Base-by-base conservation (phyloP, 305 asterid genomes). In the Fraxinus platypoda region DNA sequence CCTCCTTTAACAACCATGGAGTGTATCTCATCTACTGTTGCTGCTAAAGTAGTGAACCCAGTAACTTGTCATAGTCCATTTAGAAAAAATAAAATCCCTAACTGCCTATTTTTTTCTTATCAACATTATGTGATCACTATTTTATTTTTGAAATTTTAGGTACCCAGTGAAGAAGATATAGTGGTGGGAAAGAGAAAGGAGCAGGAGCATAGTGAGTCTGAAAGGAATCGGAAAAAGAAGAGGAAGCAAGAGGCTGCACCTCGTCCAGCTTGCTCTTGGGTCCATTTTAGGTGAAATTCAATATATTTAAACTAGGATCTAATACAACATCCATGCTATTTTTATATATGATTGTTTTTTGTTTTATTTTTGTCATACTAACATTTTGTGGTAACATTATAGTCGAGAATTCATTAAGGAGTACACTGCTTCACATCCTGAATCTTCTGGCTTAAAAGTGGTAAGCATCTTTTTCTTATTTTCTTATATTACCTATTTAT, bases 181-280 rank as follows among this genome's bases (percentile, higher is more conserved):
- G 81, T 88, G 90, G 84, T 82, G 81, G 91, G 83, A 54, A 89
- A 87, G 87, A 85, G 94, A 84, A 89, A 88, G 88, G 94, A 93
- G 76, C 90, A 87, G 78, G 97, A 89, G 80, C 85, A 83, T 66
- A 83, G 82, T 68, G 97, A 92, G 83, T 85, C 92, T 68, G 98
- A 93, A 84, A 92, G 95, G 82, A 86, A 90, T 88, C 87, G 91
- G 88, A 89, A 92, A 86, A 95, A 89, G 87, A 96, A 87, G 90
- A 93, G 91, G 86, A 95, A 87, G 90, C 91, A 89, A 80, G 94
- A 83, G 76, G 91, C 89, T 49, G 79, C 91, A 66, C 92, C 97
- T 66, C 97, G 98, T 31, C 98, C 98, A 41, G 97, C 98, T 80
- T 96, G 98, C 86, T 96, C 99, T 59, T 96, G 98, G 98, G 99